phyloP scores from a whole-genome alignment of 2,329 filamentous ascomycete species.

The Pseudogymnoascus pannorum region DNA sequence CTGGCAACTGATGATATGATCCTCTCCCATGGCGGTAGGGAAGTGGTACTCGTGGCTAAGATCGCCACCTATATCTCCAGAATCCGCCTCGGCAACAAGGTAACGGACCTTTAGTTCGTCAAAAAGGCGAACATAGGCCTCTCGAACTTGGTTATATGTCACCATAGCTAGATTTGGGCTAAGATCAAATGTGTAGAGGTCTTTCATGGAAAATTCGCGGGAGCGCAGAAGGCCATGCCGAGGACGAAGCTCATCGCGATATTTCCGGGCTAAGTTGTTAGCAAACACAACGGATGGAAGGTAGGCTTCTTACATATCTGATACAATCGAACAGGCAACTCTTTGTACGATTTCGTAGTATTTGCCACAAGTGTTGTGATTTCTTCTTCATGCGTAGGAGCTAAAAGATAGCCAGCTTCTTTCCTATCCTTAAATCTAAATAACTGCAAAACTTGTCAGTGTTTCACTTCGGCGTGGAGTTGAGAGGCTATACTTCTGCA shows the following conservation, averaged over 20 bases:
- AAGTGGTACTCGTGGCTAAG: slow-evolving; percentile 95
- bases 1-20: slow-evolving; percentile 70
- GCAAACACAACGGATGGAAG: background rate
- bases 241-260: slow-evolving; percentile 84
- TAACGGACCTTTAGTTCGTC: slow-evolving; percentile 77
- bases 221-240: slow-evolving; percentile 81
- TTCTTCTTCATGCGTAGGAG: slow-evolving; percentile 95
- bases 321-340: slow-evolving; percentile 78
- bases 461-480: slow-evolving; percentile 6
- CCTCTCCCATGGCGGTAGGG: slow-evolving; percentile 71
- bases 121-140: slow-evolving; percentile 71
- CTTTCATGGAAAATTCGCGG: slow-evolving; percentile 95
- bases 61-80: slow-evolving; percentile 91
- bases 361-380: slow-evolving; percentile 75
- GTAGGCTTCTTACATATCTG: slow-evolving; percentile 64
- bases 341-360: slow-evolving; percentile 73
- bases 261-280: slow-evolving; percentile 64
- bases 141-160: slow-evolving; percentile 70
- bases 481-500: slow-evolving; percentile 53
- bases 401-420: slow-evolving; percentile 64
- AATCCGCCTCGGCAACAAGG: slow-evolving; percentile 79
- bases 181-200: slow-evolving; percentile 90
- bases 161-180: slow-evolving; percentile 59
- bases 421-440: slow-evolving; percentile 77
- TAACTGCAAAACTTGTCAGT: slow-evolving; percentile 45